phyloP scores from a whole-genome alignment of 805 yeast species.

The Pichia gijzeniarum region DNA sequence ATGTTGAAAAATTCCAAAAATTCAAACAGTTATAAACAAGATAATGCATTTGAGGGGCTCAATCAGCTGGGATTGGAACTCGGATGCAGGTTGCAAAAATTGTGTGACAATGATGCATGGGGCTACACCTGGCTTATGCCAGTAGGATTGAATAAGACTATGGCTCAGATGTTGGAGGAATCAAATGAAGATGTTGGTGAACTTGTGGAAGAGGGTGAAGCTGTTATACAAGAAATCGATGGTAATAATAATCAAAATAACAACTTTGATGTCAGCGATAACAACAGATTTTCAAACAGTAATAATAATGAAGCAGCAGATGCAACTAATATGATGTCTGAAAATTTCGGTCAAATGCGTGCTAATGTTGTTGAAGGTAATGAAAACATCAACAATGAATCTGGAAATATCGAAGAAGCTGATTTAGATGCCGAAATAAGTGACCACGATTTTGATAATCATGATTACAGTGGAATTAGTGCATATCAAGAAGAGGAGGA shows the following conservation, averaged over 20 bases:
- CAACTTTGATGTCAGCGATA: not conserved
- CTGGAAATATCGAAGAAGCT: constrained; percentile 11
- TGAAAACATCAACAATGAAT: constrained; percentile 7
- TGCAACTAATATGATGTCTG: constrained; percentile 18
- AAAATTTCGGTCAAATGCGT: constrained; percentile 15
- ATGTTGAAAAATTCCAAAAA: constrained; percentile 3
- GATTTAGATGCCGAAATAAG: constrained; percentile 45
- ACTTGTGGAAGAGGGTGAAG: not conserved
- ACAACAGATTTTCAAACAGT: not conserved
- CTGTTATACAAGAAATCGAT: not conserved
- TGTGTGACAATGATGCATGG: constrained; percentile 10
- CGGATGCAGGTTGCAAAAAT: constrained; percentile 10
- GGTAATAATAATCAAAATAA: not conserved
- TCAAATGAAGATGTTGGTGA: constrained; percentile 10
- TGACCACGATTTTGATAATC: constrained; percentile 34
- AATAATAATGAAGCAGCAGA: constrained; percentile 2
- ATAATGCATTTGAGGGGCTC: constrained; percentile 5
- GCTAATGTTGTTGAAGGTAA: constrained; percentile 9
- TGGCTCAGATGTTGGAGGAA: constrained; percentile 32
- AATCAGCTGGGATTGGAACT: constrained; percentile 15
- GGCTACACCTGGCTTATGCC: constrained; percentile 37
- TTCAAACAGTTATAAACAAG: constrained; percentile 14
- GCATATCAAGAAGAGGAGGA: constrained; percentile 11
- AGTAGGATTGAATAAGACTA: constrained; percentile 43
- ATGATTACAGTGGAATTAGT: constrained; percentile 2